Evolutionary conservation across 2,329 filamentous ascomycete species (phyloP).

Genomic region (Purpureocillium lavendulum): DNA sequence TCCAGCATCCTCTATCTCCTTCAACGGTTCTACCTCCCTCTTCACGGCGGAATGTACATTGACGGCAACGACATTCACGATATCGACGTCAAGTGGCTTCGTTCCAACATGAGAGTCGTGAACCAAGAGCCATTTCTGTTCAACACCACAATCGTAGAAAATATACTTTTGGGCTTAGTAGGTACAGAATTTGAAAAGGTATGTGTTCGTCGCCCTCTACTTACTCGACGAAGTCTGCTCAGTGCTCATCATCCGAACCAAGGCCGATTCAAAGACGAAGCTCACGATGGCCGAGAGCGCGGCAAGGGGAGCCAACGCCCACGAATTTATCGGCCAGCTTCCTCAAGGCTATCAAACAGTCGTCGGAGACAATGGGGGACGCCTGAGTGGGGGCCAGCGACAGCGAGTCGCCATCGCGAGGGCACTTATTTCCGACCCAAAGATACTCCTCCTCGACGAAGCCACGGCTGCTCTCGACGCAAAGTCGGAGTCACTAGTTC

Average conservation of each 20-base stretch:
- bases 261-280: slow-evolving; percentile 2
- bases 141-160: slow-evolving; percentile 17
- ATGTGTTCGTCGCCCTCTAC: background rate
- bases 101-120: slow-evolving; percentile 36
- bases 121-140: slow-evolving; percentile 17
- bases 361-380: slow-evolving; percentile 13
- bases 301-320: slow-evolving; percentile 12
- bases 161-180: slow-evolving; percentile 13
- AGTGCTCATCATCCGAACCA: background rate
- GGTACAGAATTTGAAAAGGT: slow-evolving; percentile 3
- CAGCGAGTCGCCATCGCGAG: slow-evolving; percentile 59
- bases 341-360: slow-evolving; percentile 14
- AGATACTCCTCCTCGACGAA: slow-evolving; percentile 57
- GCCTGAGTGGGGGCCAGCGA: slow-evolving; percentile 48
- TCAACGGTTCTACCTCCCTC: slow-evolving; percentile 51
- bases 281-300: slow-evolving; percentile 9
- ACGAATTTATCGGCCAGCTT: slow-evolving; percentile 14
- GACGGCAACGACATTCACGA: slow-evolving; percentile 27
- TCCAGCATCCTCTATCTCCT: slow-evolving; percentile 59
- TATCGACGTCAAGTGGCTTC: slow-evolving; percentile 36
- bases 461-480: slow-evolving; percentile 49
- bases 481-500: slow-evolving; percentile 37
- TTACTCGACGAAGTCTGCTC: too few species aligned
- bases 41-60: slow-evolving; percentile 25
- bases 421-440: slow-evolving; percentile 51